These are phyloP conservation scores for Paulownia fortunei DNA, from an alignment of 257 asterid genomes.

Conservation along the genomic window DNA sequence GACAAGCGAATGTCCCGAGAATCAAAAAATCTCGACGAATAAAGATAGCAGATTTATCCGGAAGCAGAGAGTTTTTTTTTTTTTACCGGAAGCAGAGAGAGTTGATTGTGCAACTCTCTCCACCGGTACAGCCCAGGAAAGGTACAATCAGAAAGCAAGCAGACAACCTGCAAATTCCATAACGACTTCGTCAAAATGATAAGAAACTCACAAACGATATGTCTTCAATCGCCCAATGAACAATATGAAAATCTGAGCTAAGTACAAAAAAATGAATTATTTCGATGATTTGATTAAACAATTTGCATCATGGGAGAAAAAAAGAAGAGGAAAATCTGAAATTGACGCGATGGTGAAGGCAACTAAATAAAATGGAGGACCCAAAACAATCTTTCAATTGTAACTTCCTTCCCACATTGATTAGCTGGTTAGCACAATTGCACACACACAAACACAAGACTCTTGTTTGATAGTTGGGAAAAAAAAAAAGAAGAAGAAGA, in stretches of 20 bases:
- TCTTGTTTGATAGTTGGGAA: background rate
- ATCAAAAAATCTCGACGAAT: slow-evolving; percentile 15
- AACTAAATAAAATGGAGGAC: background rate
- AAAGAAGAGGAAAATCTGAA: background rate
- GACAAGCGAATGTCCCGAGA: background rate
- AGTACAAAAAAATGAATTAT: background rate
- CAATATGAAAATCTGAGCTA: background rate
- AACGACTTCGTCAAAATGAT: background rate
- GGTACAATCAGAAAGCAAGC: slow-evolving; percentile 21
- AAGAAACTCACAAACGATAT: background rate
- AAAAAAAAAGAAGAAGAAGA: background rate
- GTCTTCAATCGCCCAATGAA: background rate
- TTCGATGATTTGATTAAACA: background rate
- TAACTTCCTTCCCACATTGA: background rate
- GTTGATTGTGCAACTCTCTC: slow-evolving; percentile 25
- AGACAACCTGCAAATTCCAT: slow-evolving; percentile 29
- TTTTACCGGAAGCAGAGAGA: slow-evolving; percentile 23
- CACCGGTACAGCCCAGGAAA: background rate
- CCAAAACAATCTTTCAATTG: background rate
- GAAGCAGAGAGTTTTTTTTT: slow-evolving; percentile 29
- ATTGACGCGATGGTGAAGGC: background rate
- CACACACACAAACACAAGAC: background rate
- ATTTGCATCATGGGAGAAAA: background rate
- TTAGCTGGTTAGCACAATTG: background rate
- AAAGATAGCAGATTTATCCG: background rate